These are phyloP conservation scores for Pleurostoma richardsiae DNA, from an alignment of 2,329 filamentous ascomycete genomes.

Conservation along the genomic window DNA sequence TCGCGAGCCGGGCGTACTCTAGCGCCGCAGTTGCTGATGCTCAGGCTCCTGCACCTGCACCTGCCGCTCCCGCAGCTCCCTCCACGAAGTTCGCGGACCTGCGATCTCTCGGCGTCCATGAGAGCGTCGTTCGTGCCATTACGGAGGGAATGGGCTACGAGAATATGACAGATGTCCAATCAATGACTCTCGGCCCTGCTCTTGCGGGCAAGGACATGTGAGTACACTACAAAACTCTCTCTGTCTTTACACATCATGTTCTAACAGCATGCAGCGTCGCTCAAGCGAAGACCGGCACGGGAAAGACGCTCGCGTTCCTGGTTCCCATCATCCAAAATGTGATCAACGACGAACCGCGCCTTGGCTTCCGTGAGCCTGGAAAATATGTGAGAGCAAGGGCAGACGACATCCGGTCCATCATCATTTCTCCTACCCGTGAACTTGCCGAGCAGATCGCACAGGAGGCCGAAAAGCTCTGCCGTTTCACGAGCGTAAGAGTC, in stretches of 20 bases:
- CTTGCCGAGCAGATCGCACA: slow-evolving; percentile 74
- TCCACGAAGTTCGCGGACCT: slow-evolving; percentile 41
- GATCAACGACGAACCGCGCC: slow-evolving; percentile 54
- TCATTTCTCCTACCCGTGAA: slow-evolving; percentile 77
- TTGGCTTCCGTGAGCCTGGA: slow-evolving; percentile 39
- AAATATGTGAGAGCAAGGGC: slow-evolving; percentile 26
- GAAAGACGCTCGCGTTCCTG: slow-evolving; percentile 93
- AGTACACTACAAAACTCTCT: slow-evolving; percentile 24
- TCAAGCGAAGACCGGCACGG: slow-evolving; percentile 94
- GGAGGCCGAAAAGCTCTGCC: slow-evolving; percentile 67
- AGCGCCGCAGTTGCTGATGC: slow-evolving; percentile 10
- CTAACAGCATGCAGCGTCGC: slow-evolving; percentile 58
- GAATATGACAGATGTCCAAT: slow-evolving; percentile 90
- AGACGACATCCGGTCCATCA: slow-evolving; percentile 61
- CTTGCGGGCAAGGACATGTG: slow-evolving; percentile 80
- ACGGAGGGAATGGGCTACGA: slow-evolving; percentile 69
- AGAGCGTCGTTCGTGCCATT: slow-evolving; percentile 62
- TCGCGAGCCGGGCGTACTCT: slow-evolving; percentile 5
- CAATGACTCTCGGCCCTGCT: slow-evolving; percentile 73
- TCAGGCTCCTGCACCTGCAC: too few relatives aligned
- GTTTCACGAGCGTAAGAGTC: slow-evolving; percentile 59
- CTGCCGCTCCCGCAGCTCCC: slow-evolving; percentile 13
- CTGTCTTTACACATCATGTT: background rate
- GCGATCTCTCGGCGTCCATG: slow-evolving; percentile 47
- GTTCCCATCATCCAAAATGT: slow-evolving; percentile 81